phyloP scores from a whole-genome alignment of 2,329 filamentous ascomycete genomes.

The Aureobasidium pullulans region DNA sequence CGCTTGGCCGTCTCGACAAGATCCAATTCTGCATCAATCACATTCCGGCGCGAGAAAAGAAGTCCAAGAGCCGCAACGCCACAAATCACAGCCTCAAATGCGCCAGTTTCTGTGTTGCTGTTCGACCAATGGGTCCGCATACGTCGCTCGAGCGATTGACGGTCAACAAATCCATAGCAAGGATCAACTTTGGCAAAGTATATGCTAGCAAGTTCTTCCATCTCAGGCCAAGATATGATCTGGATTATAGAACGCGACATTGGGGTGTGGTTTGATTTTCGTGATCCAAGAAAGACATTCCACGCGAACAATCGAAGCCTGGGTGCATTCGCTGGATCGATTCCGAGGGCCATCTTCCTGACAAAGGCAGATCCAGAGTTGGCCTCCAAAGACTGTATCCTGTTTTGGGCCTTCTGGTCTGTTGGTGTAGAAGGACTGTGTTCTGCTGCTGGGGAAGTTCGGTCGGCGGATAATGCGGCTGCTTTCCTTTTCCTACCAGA shows the following conservation, averaged over 20 bases:
- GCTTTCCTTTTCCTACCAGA: slow-evolving; percentile 27
- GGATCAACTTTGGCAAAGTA: slow-evolving; percentile 50
- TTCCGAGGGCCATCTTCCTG: slow-evolving; percentile 43
- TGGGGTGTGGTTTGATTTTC: slow-evolving; percentile 18
- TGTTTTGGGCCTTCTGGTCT: slow-evolving; percentile 8
- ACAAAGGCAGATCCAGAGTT: slow-evolving; percentile 53
- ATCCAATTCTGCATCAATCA: slow-evolving; percentile 34
- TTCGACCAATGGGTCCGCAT: slow-evolving; percentile 30
- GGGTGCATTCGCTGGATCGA: slow-evolving; percentile 48
- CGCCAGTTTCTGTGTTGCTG: slow-evolving; percentile 18
- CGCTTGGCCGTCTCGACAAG: slow-evolving; percentile 40
- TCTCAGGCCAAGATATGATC: slow-evolving; percentile 41
- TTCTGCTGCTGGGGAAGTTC: background rate
- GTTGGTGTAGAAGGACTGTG: background rate
- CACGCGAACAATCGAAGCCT: slow-evolving; percentile 50
- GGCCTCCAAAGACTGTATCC: slow-evolving; percentile 43
- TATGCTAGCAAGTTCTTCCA: slow-evolving; percentile 38
- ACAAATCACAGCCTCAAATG: slow-evolving; percentile 43
- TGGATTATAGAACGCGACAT: slow-evolving; percentile 35
- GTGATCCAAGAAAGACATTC: slow-evolving; percentile 37
- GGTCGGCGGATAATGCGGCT: slow-evolving; percentile 17
- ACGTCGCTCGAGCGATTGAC: slow-evolving; percentile 24
- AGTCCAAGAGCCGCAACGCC: slow-evolving; percentile 50
- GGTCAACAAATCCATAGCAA: slow-evolving; percentile 46
- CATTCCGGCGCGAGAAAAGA: slow-evolving; percentile 41